Evolutionary conservation across 805 yeast genomes (phyloP).

Genomic region (Candida nemodendra): DNA sequence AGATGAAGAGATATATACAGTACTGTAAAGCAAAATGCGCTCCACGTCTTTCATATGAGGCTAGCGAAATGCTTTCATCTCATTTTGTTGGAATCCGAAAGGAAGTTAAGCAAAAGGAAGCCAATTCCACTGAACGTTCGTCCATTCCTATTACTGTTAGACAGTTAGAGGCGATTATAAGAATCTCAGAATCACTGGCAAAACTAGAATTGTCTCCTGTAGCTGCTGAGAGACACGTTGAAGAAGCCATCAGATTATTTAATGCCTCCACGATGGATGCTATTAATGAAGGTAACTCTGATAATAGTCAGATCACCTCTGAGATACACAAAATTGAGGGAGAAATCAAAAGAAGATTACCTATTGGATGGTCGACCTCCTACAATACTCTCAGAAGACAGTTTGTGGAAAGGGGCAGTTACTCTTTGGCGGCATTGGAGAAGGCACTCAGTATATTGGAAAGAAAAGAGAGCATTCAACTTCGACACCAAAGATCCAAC

Average conservation of each 20-base stretch:
- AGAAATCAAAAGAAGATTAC: constrained; percentile 84
- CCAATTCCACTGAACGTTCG: constrained; percentile 80
- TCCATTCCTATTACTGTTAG: constrained; percentile 97
- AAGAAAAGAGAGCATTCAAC: constrained; percentile 81
- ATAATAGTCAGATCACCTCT: constrained; percentile 55
- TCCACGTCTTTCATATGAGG: constrained; percentile 84
- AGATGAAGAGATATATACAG: constrained; percentile 88
- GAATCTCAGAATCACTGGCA: constrained; percentile 93
- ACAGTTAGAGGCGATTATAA: constrained; percentile 94
- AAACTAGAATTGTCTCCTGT: constrained; percentile 79
- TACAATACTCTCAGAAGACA: constrained; percentile 80
- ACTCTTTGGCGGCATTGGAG: constrained; percentile 71
- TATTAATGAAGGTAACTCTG: constrained; percentile 46
- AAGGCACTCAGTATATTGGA: constrained; percentile 80
- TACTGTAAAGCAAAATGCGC: constrained; percentile 91
- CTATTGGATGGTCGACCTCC: constrained; percentile 95
- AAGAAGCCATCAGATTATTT: constrained; percentile 91
- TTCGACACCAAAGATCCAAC: constrained; percentile 83
- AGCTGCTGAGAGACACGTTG: constrained; percentile 87
- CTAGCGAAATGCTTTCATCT: constrained; percentile 85
- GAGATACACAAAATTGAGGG: constrained; percentile 80
- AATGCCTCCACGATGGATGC: constrained; percentile 98
- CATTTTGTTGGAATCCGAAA: constrained; percentile 90
- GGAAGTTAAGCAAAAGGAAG: constrained; percentile 76
- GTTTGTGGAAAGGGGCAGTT: constrained; percentile 62